Percentiles rank a stretch among this genome's conserved stretches.
phyloP scores from a whole-genome alignment of 2,329 filamentous ascomycete genomes.

The Pseudogymnoascus sp. region DNA sequence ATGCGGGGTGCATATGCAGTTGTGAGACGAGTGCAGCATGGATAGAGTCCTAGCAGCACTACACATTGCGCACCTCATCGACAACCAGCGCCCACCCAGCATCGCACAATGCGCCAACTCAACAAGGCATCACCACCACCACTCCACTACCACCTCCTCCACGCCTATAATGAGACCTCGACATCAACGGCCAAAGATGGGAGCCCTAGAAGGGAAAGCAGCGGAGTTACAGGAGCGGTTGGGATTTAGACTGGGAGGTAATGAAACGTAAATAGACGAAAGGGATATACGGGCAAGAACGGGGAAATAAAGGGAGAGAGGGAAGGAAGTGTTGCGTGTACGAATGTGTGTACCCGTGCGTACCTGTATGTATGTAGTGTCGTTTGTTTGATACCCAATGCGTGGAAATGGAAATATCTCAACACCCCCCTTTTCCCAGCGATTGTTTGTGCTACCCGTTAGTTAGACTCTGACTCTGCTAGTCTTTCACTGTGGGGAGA shows the following conservation, averaged over 20 bases:
- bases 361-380: background rate
- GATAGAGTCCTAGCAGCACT: background rate
- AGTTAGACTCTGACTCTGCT: background rate
- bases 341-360: background rate
- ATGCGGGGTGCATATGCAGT: background rate
- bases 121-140: background rate
- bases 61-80: background rate
- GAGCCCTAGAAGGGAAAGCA: background rate
- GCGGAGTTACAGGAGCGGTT: background rate
- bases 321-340: background rate
- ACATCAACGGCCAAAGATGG: background rate
- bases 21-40: background rate
- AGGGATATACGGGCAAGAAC: background rate
- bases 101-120: background rate
- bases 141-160: background rate
- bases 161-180: background rate
- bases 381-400: background rate
- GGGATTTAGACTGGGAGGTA: background rate
- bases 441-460: background rate
- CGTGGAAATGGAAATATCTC: background rate
- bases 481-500: background rate
- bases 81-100: background rate
- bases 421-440: background rate
- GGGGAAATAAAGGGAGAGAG: background rate
- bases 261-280: background rate